Percentiles rank a stretch among this genome's conserved stretches.
These are phyloP conservation scores for Globisporangium paroecandrum DNA, from an alignment of 352 stramenopile genomes.

Conservation along the genomic window DNA sequence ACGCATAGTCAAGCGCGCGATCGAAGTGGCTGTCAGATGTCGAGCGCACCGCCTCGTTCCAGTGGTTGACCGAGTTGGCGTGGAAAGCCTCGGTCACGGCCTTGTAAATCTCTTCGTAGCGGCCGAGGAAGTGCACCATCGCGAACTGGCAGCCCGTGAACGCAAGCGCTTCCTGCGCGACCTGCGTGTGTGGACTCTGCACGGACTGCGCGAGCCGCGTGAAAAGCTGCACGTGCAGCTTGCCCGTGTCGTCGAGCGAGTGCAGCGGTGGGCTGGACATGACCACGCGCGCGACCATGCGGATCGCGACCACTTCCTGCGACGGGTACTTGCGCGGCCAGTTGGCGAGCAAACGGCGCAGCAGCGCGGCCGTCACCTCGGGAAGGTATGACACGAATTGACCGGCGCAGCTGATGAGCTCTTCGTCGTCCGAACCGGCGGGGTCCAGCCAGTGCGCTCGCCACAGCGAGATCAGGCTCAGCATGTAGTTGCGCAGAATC, in stretches of 20 bases:
- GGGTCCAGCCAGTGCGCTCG: constrained; percentile 74
- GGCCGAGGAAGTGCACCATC: constrained; percentile 69
- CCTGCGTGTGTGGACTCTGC: constrained; percentile 57
- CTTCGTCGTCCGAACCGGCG: constrained; percentile 72
- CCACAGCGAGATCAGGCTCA: constrained; percentile 64
- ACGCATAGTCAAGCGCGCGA: constrained; percentile 67
- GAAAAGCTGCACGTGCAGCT: constrained; percentile 55
- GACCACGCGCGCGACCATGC: constrained; percentile 78
- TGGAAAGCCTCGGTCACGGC: constrained; percentile 64
- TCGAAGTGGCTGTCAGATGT: constrained; percentile 74
- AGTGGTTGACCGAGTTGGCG: constrained; percentile 55
- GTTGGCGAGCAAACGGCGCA: constrained; percentile 48
- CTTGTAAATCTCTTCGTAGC: constrained; percentile 62
- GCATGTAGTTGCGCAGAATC: constrained; percentile 69
- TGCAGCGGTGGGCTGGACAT: constrained; percentile 74
- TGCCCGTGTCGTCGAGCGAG: constrained; percentile 30
- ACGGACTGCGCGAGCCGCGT: constrained; percentile 51
- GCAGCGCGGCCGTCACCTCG: constrained; percentile 41
- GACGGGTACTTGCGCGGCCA: constrained; percentile 71
- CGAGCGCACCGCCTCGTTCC: constrained; percentile 67
- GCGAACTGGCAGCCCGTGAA: constrained; percentile 83
- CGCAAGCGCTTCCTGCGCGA: constrained; percentile 76
- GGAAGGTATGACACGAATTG: constrained; percentile 86
- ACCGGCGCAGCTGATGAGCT: constrained; percentile 76
- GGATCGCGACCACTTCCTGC: constrained; percentile 72